Evolutionary conservation across 1,284 basidiomycete genomes (phyloP).

Genomic region (Amylostereum chailletii): DNA sequence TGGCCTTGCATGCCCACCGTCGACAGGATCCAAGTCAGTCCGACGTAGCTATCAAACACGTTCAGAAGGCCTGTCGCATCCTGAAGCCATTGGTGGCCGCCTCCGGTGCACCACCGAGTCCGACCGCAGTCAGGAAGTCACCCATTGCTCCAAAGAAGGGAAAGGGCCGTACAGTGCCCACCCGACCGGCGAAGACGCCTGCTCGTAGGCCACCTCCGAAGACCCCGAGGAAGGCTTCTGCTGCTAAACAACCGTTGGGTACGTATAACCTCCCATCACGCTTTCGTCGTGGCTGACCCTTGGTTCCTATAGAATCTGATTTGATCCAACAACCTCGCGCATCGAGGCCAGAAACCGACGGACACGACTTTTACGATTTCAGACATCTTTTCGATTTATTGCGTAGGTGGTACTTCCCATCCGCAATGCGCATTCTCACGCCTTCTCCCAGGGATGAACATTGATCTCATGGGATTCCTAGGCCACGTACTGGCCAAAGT

Average conservation of each 20-base stretch:
- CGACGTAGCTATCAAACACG: slow-evolving; percentile 32
- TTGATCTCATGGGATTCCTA: slow-evolving; percentile 60
- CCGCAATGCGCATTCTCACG: no score
- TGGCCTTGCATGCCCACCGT: slow-evolving; percentile 55
- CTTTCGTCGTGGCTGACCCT: neutral
- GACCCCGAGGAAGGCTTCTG: slow-evolving; percentile 3
- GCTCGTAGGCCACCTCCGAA: slow-evolving; percentile 6
- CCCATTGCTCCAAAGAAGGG: slow-evolving; percentile 12
- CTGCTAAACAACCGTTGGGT: slow-evolving; percentile 5
- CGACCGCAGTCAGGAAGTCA: slow-evolving; percentile 15
- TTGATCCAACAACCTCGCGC: neutral
- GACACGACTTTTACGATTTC: slow-evolving; percentile 38
- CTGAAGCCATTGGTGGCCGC: slow-evolving; percentile 30
- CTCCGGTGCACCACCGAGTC: slow-evolving; percentile 8
- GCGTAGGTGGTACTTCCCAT: slow-evolving; percentile 22
- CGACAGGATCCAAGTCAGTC: slow-evolving; percentile 31
- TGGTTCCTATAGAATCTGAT: slow-evolving; percentile 6
- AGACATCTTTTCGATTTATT: slow-evolving; percentile 39
- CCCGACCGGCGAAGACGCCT: slow-evolving; percentile 2
- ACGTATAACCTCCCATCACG: neutral
- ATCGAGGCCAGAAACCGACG: neutral
- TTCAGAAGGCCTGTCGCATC: slow-evolving; percentile 40
- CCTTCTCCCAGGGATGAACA: slow-evolving; percentile 40
- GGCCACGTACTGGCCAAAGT: slow-evolving; percentile 37
- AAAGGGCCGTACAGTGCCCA: slow-evolving; percentile 6